Base-by-base conservation (phyloP, 805 yeast species). In the Yamadazyma takamatsuzukensis region DNA sequence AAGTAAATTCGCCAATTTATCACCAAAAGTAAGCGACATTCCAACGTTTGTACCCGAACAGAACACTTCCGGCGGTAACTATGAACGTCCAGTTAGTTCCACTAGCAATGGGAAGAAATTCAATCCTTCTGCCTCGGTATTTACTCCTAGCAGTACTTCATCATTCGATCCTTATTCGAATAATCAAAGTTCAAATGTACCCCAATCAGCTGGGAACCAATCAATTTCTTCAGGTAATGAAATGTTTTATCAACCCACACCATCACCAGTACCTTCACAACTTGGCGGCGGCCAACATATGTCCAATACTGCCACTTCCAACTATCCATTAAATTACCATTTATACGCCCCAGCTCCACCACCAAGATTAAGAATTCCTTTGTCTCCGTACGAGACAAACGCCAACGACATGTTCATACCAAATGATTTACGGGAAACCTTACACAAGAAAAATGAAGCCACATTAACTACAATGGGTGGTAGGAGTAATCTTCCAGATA, bases 271-370 rank as follows among this genome's bases (percentile, higher is more conserved):
- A 6, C 24, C 29, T 25, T 27, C 5, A 31, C 21, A 5, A 15
- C 14, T 18, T 25, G 6, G 9, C 22, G 15, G 15, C 15, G 11
- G 9, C 27, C 14, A 13, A 12, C 6, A 14, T 29, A 6, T 22
- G 12, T 21, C 32, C 21, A 8, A n/a, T 18, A 14, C 29, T 4
- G 21, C 37, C 16, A 31, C 48, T 5, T 43, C 48, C 12, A 41
- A 42, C 29, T 77, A 61, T 43, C 83, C 83, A 0, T 61, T 85
- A 27, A 87, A 87, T 49, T 84, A 85, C 53, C 96, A 89, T 58
- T 60, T 87, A 24, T 89, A 90, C 59, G 93, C 96, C 0, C 97
- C 97, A 2, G 72, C 77, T 18, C 90, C 96, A 7, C 86, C 89
- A 3, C 89, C 88, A 6, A 79, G 81, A 49, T 55, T 80, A 29